These are phyloP conservation scores for Pterocarpus macrocarpus DNA, from an alignment of 306 rosid species.

Conservation along the genomic window DNA sequence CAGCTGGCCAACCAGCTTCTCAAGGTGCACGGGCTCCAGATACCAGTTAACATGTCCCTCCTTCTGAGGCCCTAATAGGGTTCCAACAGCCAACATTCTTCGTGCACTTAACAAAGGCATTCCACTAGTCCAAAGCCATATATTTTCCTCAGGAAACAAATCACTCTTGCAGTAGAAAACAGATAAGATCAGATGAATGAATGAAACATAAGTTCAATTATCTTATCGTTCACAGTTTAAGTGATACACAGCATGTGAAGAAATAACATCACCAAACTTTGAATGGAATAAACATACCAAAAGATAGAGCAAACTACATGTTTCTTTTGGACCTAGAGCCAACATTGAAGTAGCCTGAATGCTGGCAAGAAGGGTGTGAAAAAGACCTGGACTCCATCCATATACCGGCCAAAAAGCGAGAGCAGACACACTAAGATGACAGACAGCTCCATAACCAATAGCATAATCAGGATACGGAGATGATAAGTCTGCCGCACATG, in stretches of 20 bases:
- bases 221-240: constrained; percentile 29
- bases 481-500: constrained; percentile 83
- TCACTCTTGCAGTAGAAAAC: constrained; percentile 74
- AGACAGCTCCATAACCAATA: constrained; percentile 93
- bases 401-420: constrained; percentile 95
- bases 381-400: constrained; percentile 98
- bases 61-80: constrained; percentile 81
- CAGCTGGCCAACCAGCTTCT: constrained; percentile 82
- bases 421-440: constrained; percentile 86
- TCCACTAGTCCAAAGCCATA: constrained; percentile 90
- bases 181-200: constrained; percentile 29
- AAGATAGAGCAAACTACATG: constrained; percentile 93
- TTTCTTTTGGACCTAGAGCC: constrained; percentile 95
- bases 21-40: constrained; percentile 75
- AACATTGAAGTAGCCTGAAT: constrained; percentile 76
- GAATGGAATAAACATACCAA: constrained; percentile 69
- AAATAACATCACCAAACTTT: not conserved
- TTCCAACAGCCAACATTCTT: constrained; percentile 85
- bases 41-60: constrained; percentile 91
- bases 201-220: constrained; percentile 39
- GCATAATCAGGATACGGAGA: constrained; percentile 86
- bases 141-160: constrained; percentile 91
- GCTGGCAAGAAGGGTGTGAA: constrained; percentile 83
- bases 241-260: not conserved
- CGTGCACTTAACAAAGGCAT: constrained; percentile 91